A percentile compares a stretch with the other conserved stretches of the same genome.
Evolutionary conservation across 768 basidiomycete genomes (phyloP).

Genomic region (Lyophyllum semitale): DNA sequence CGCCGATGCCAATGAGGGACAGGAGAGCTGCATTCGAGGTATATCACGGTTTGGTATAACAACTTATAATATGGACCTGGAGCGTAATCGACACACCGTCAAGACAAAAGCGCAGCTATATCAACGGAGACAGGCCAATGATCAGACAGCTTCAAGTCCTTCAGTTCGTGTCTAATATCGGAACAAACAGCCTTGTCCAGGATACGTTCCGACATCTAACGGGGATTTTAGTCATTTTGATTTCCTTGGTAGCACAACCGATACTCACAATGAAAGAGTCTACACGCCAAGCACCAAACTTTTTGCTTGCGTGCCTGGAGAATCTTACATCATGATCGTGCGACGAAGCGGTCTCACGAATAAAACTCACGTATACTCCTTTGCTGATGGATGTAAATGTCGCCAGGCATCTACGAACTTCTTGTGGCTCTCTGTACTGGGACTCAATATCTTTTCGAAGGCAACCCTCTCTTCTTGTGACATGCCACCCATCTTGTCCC

Average conservation of each 20-base stretch:
- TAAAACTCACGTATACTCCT: constrained; percentile 4
- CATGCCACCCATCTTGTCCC: background rate
- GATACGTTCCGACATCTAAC: constrained; percentile 1
- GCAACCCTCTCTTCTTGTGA: background rate
- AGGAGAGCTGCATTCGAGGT: background rate
- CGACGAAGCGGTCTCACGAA: background rate
- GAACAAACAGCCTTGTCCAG: background rate
- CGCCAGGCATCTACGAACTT: constrained; percentile 2
- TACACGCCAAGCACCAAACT: constrained; percentile 4
- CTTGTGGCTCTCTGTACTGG: background rate
- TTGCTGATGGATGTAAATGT: background rate
- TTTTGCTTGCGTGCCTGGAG: background rate
- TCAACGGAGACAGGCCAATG: constrained; percentile 2
- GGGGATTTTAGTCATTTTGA: no score
- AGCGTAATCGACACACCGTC: background rate
- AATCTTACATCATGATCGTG: background rate
- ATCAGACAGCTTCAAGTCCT: background rate
- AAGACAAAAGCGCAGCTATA: background rate
- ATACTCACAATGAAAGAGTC: constrained; percentile 1
- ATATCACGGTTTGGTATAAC: background rate
- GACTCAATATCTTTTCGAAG: background rate
- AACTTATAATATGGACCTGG: background rate
- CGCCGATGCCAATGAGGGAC: background rate
- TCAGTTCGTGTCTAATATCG: constrained; percentile 2
- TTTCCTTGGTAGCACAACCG: background rate